Evolutionary conservation across 768 basidiomycete species (phyloP), one percentile per base, ranked within the genome.

Genomic region (Suillus subluteus): DNA sequence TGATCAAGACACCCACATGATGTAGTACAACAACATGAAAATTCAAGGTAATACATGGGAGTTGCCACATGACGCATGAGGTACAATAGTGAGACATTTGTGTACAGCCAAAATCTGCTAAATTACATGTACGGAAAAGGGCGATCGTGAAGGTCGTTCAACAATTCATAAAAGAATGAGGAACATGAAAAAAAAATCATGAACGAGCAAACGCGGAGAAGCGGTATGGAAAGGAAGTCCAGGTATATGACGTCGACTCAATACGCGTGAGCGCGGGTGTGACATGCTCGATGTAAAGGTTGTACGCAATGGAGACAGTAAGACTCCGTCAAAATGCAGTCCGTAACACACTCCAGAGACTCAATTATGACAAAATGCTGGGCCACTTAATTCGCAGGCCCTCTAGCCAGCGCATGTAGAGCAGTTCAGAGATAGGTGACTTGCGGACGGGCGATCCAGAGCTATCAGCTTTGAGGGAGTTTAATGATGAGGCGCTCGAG

Each of bases 371-470:
- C 48, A 84, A 79, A 61, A 93, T 83, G 72, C 83, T 91, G 6
- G 94, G 94, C 95, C 95, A 96, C 76, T 94, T 96, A 73, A 96
- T 82, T 78, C 88, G 91, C 63, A 98, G 79, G 4, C 96, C 96
- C 73, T 98, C 94, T 32, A 98, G 81, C 96, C 97, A 99, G 59
- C 97, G 88, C 86, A 96, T 90, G 76, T 98, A 99, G n/a, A 99
- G 81, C 69, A 99, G 84, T 76, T 99, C 97, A 26, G 95, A 93
- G 37, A 99, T 95, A 7, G 96, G 95, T 64, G 94, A 96, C 76
- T 90, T 91, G 68, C 87, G 85, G 63, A 82, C 76, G 15, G 84
- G 82, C 32, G 73, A 71, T 56, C 67, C 71, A 40, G 82, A 73
- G 38, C 87, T 84, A 30, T 81, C 80, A 52, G 69, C 70, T 71